Evolutionary conservation across 257 asterid species (phyloP).

Genomic region (Gardenia jasminoides): DNA sequence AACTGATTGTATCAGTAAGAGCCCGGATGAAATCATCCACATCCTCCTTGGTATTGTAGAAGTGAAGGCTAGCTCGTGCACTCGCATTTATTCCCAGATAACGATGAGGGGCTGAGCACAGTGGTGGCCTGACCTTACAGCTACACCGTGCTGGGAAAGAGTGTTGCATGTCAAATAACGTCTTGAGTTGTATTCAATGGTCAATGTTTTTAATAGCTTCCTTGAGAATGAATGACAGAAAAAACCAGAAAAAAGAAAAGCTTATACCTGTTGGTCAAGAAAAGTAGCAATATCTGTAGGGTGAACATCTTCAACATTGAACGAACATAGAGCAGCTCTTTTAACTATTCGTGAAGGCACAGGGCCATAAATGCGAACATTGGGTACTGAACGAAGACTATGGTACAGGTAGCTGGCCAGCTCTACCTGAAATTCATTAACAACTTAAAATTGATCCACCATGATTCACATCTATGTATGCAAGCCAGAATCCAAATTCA

Average conservation of each 20-base stretch:
- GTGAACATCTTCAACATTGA: slow-evolving; percentile 74
- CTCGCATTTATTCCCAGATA: slow-evolving; percentile 73
- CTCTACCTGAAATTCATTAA: slow-evolving; percentile 48
- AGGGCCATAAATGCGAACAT: slow-evolving; percentile 79
- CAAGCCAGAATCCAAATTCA: not conserved
- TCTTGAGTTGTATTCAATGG: not conserved
- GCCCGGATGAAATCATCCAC: slow-evolving; percentile 68
- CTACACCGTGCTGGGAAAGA: slow-evolving; percentile 70
- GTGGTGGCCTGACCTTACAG: slow-evolving; percentile 92
- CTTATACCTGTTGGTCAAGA: slow-evolving; percentile 79
- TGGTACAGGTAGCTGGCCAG: slow-evolving; percentile 61
- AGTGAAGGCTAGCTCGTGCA: slow-evolving; percentile 90
- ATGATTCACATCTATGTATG: not conserved
- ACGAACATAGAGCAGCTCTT: slow-evolving; percentile 91
- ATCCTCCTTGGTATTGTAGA: slow-evolving; percentile 92
- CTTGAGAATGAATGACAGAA: not conserved
- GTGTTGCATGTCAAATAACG: not conserved
- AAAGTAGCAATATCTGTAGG: slow-evolving; percentile 86
- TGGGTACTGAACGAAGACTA: slow-evolving; percentile 49
- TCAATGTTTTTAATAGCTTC: not conserved
- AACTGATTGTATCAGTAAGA: slow-evolving; percentile 65
- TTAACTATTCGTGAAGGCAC: slow-evolving; percentile 54
- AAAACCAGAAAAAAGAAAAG: not conserved
- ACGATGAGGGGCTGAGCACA: slow-evolving; percentile 96
- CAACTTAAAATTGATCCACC: not conserved